Percentiles rank a stretch among this genome's conserved stretches.
Conservation (phyloP, 2,329 filamentous ascomycete species). For the Aspergillus costaricaensis region DNA sequence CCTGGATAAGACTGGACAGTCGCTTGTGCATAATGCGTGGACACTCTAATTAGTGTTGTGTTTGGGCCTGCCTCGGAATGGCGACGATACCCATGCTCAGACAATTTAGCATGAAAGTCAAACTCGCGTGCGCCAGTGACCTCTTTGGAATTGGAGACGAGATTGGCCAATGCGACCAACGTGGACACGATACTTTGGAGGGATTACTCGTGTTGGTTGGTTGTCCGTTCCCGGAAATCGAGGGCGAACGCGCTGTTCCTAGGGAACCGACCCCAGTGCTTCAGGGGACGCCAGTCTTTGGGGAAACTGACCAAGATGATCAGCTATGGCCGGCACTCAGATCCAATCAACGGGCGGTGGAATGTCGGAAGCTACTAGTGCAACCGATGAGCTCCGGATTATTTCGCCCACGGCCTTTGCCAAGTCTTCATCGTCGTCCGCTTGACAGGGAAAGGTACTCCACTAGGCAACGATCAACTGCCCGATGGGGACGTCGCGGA, state of each 20-base stretch:
- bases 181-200: constrained; percentile 6
- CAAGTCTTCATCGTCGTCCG: constrained; percentile 3
- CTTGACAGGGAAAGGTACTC: not conserved
- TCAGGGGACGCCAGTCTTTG: constrained; percentile 16
- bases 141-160: not conserved
- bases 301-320: constrained; percentile 13
- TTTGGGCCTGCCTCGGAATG: not conserved
- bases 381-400: constrained; percentile 1
- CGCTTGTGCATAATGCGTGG: not conserved
- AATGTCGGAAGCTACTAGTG: not conserved
- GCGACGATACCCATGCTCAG: not conserved
- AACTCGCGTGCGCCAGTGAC: not conserved
- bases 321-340: not conserved
- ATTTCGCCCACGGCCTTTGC: constrained; percentile 1
- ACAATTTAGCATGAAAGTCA: constrained; percentile 1
- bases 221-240: constrained; percentile 13
- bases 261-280: constrained; percentile 2
- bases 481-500: not conserved
- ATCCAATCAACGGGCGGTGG: constrained; percentile 9
- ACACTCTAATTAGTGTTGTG: not conserved
- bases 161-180: constrained; percentile 8
- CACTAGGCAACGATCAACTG: not conserved
- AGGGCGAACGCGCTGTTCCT: constrained; percentile 5
- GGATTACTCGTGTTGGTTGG: constrained; percentile 5
- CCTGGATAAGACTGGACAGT: not conserved